phyloP scores from a whole-genome alignment of 345 rosid genomes.

The Aquilaria malaccensis region DNA sequence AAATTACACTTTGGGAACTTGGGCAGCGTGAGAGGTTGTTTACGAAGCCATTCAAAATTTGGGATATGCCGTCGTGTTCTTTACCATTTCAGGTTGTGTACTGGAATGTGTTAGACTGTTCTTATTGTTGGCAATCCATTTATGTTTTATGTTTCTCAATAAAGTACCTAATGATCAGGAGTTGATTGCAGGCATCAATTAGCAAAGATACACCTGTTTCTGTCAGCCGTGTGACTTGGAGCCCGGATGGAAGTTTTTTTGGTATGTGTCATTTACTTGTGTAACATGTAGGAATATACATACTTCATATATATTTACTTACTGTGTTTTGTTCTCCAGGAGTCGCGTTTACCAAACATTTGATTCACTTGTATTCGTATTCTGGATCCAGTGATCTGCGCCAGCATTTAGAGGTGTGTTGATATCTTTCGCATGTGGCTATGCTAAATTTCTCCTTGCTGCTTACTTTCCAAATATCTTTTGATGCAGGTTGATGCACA shows the following conservation, averaged over 20 bases:
- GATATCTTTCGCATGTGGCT: constrained; percentile 8
- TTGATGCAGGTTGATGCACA: constrained; percentile 75
- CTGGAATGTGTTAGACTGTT: background rate
- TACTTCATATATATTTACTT: constrained; percentile 10
- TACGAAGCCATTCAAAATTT: constrained; percentile 67
- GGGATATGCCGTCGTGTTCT: constrained; percentile 53
- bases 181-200: constrained; percentile 31
- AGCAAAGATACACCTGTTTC: constrained; percentile 36
- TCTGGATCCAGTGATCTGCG: constrained; percentile 44
- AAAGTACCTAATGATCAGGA: constrained; percentile 11
- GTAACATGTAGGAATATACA: background rate
- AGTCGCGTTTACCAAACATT: constrained; percentile 61
- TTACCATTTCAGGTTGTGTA: constrained; percentile 55
- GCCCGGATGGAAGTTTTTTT: constrained; percentile 55
- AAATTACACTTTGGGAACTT: constrained; percentile 80
- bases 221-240: constrained; percentile 61
- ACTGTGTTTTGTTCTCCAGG: constrained; percentile 41
- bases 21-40: constrained; percentile 50
- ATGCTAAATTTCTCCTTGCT: constrained; percentile 8
- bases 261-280: constrained; percentile 29
- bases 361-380: constrained; percentile 61
- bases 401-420: constrained; percentile 53
- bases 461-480: constrained; percentile 13
- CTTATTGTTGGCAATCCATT: background rate
- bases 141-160: background rate